These are phyloP conservation scores for Tritrichomonas foetus DNA, from an alignment of 208 protist genomes.

Conservation along the genomic window DNA sequence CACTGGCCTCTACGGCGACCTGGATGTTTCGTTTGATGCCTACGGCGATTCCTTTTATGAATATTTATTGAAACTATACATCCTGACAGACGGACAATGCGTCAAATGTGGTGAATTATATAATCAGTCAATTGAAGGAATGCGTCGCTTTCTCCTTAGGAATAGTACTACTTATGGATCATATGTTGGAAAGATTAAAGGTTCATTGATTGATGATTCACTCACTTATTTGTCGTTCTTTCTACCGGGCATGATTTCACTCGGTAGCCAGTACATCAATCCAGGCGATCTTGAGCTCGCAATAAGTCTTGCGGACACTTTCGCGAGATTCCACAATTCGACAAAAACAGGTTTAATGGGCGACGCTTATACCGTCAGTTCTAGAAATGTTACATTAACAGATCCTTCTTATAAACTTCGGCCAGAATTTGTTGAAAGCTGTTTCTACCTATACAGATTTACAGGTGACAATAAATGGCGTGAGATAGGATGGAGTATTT, in stretches of 20 bases:
- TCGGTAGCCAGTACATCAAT: background rate
- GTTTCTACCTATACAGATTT: constrained; percentile 50
- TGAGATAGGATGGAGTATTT: constrained; percentile 66
- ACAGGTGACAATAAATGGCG: constrained; percentile 58
- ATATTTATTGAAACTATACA: constrained; percentile 64
- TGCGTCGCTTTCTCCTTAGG: background rate
- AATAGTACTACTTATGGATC: background rate
- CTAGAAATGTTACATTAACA: background rate
- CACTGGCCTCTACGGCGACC: background rate
- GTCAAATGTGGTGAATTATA: background rate
- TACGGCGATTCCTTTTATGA: constrained; percentile 66
- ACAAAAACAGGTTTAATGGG: background rate
- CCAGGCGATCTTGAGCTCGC: background rate
- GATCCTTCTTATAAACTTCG: constrained; percentile 42
- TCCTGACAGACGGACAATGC: background rate
- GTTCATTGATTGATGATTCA: background rate
- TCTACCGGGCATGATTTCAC: constrained; percentile 7
- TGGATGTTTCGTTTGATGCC: constrained; percentile 55
- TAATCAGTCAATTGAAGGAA: background rate
- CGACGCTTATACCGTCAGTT: background rate
- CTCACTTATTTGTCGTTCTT: constrained; percentile 30
- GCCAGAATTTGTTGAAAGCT: constrained; percentile 50
- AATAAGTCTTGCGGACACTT: background rate
- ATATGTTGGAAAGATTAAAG: background rate
- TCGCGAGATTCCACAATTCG: background rate